Base-by-base conservation (phyloP, 1,284 basidiomycete genomes). In the Wallemia ichthyophaga region DNA sequence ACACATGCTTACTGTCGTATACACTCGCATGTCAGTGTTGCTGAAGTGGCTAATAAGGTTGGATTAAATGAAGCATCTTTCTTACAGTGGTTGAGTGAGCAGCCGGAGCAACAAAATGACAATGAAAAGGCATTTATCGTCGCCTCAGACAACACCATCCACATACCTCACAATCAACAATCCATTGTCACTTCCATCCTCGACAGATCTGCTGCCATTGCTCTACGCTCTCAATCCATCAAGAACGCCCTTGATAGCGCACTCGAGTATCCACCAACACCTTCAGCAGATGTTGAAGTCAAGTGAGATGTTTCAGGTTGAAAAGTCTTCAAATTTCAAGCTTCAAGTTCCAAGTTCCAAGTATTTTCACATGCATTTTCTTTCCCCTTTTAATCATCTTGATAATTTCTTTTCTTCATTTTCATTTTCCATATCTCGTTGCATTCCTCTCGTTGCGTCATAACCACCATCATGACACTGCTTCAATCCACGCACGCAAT, bases 1-100 rank as follows among this genome's bases (percentile, higher is more conserved):
- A 88, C 83, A 65, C 92, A 98, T 73, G 87, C 89, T 19, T 98
- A 94, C 73, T 96, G 91, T 74, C 77, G 91, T 67, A 94, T 98
- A 66, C 89, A 98, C 71, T 85, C 91, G 69, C 79, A 83, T 64
- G 94, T 98, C 62, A 87, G 96, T 70, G 96, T 98, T 64, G 80
- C 78, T 85, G 84, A 66, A 63, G 82, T 77, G 11, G 37, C 37
- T 21, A 5, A 48, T 5, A 48, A 48, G 37, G 37, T 48, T 48
- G 37, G 13, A 21, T 21, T 48, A 21, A 17, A 5, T 21, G n/a
- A 48, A 21, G 37, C 7, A 5, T 5, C 9, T 5, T 21, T 48
- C 5, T 5, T 17, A 5, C 3, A 21, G 5, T 48, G 37, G 37
- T 11, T 48, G 5, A 48, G n/a, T n/a, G n/a, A n/a, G n/a, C n/a